Conservation (phyloP, 306 rosid species). For the Cyclanthera cordifolia region DNA sequence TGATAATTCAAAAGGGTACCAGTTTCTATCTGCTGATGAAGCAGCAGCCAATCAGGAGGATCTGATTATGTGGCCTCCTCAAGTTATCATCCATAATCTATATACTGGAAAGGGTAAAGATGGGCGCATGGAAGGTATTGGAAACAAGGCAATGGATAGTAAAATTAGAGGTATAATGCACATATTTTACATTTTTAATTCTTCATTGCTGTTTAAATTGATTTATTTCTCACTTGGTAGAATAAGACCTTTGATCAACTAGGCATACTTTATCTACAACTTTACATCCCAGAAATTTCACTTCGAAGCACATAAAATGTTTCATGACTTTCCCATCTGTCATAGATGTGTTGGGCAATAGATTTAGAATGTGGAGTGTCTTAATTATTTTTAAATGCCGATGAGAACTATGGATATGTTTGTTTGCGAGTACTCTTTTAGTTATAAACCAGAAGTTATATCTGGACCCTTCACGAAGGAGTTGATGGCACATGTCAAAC, state of each 20-base stretch:
- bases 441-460: background rate
- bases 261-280: slow-evolving; percentile 11
- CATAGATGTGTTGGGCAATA: background rate
- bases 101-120: slow-evolving; percentile 78
- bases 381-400: background rate
- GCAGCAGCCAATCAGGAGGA: slow-evolving; percentile 90
- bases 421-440: background rate
- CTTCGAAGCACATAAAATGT: background rate
- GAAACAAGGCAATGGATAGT: slow-evolving; percentile 96
- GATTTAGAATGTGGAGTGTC: background rate
- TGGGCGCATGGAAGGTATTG: slow-evolving; percentile 98
- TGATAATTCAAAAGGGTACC: slow-evolving; percentile 78
- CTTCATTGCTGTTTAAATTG: slow-evolving; percentile 20
- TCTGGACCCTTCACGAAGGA: background rate
- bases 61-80: slow-evolving; percentile 95
- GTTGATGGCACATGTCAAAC: background rate
- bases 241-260: slow-evolving; percentile 12
- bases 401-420: background rate
- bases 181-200: slow-evolving; percentile 20
- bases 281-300: background rate
- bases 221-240: slow-evolving; percentile 9
- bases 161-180: slow-evolving; percentile 70
- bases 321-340: background rate
- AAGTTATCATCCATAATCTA: slow-evolving; percentile 90
- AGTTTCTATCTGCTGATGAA: slow-evolving; percentile 71